Conservation (phyloP, 2,329 filamentous ascomycete genomes). For the Triangularia setosa region DNA sequence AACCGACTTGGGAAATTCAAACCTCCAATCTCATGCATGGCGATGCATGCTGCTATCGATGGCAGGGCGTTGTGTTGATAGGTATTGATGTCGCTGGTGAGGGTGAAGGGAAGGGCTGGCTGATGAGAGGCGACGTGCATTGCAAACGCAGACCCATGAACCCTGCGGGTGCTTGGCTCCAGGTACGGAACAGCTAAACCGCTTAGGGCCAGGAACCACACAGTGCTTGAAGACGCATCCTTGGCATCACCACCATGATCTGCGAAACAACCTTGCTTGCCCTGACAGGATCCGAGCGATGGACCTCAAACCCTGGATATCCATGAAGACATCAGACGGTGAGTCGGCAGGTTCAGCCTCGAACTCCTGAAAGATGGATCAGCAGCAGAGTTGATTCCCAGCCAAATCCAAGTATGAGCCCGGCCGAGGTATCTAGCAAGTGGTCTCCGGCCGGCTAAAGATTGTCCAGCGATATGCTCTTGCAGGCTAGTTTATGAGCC, state of each 20-base stretch:
- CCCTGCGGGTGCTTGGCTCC: constrained; percentile 16
- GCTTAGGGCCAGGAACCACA: constrained; percentile 13
- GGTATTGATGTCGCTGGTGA: not conserved
- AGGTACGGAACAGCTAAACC: constrained; percentile 16
- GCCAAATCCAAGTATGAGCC: too few species aligned
- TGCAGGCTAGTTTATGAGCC: not conserved
- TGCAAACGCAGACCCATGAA: constrained; percentile 16
- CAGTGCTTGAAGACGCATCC: constrained; percentile 11
- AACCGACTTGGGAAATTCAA: not conserved
- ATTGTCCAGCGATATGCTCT: not conserved
- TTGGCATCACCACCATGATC: constrained; percentile 15
- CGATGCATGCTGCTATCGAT: not conserved
- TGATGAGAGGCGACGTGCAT: not conserved
- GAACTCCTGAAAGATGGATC: too few species aligned
- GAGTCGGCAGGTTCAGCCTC: not conserved
- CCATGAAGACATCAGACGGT: constrained; percentile 14
- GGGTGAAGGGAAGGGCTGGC: not conserved
- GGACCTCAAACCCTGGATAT: not conserved
- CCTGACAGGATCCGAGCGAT: constrained; percentile 4
- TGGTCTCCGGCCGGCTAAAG: not conserved
- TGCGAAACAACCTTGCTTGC: constrained; percentile 12
- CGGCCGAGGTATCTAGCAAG: too few species aligned
- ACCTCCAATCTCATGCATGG: not conserved
- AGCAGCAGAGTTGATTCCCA: too few species aligned
- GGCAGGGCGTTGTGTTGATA: not conserved